A percentile compares a stretch with the other conserved stretches of the same genome.
Evolutionary conservation across 1,284 basidiomycete species (phyloP).

Genomic region (Boletus holoroseus): DNA sequence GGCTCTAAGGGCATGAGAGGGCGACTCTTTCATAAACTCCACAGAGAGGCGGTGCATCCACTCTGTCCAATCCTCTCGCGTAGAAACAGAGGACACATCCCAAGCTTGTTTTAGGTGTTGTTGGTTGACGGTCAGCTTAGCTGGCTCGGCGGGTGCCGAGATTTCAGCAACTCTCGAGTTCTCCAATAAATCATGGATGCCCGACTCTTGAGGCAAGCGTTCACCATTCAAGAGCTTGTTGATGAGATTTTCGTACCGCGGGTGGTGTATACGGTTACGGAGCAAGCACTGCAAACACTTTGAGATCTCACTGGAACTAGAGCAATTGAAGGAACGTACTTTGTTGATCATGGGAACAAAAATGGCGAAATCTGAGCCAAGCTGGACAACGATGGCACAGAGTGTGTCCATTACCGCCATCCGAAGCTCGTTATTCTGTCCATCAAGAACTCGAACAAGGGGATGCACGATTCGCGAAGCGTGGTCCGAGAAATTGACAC

Average conservation of each 20-base stretch:
- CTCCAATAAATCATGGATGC: conserved; percentile 59
- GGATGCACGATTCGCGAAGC: conserved; percentile 97
- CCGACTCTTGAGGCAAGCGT: conserved; percentile 74
- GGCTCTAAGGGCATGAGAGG: conserved; percentile 93
- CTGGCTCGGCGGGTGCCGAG: conserved; percentile 73
- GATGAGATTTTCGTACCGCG: conserved; percentile 85
- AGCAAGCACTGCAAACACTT: conserved; percentile 57
- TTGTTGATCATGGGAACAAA: conserved; percentile 98
- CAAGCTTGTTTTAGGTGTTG: conserved; percentile 97
- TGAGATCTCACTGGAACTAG: conserved; percentile 6
- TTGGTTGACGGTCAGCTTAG: conserved; percentile 94
- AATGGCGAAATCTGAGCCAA: conserved; percentile 95
- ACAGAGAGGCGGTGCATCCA: conserved; percentile 95
- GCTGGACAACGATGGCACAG: conserved; percentile 86
- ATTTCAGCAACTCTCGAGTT: conserved; percentile 61
- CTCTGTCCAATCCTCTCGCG: conserved; percentile 89
- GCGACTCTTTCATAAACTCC: conserved; percentile 98
- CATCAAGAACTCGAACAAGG: conserved; percentile 81
- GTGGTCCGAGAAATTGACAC: conserved; percentile 99
- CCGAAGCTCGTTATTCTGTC: conserved; percentile 78
- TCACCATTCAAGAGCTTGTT: conserved; percentile 90
- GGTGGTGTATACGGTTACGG: conserved; percentile 77
- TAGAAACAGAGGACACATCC: conserved; percentile 81
- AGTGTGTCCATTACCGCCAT: conserved; percentile 91
- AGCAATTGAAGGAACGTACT: conserved; percentile 38